Conservation (phyloP, 2,329 filamentous ascomycete genomes). For the Dactylellina cionopaga region DNA sequence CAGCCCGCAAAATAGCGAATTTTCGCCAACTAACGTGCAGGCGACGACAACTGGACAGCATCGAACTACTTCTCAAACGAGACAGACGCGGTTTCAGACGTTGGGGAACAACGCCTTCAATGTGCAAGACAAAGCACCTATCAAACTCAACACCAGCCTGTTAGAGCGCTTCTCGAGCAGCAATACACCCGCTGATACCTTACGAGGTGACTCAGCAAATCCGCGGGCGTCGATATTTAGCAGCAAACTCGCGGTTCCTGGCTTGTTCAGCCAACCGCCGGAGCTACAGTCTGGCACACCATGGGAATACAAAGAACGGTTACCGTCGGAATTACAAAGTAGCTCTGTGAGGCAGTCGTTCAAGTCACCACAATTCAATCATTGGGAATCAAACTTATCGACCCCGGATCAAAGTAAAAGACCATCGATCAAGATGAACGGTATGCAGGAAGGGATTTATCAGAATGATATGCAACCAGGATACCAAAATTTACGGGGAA, state of each 20-base stretch:
- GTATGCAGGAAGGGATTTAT: constrained; percentile 22
- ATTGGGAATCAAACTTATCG: constrained; percentile 3
- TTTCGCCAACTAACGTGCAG: not conserved
- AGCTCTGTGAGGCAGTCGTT: not conserved
- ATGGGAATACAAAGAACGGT: constrained; percentile 12
- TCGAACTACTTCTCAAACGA: constrained; percentile 1
- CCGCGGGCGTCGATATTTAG: not conserved
- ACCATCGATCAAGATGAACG: not conserved
- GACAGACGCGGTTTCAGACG: constrained; percentile 6
- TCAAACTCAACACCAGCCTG: constrained; percentile 17
- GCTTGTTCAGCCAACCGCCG: constrained; percentile 5
- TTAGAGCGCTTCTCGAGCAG: not conserved
- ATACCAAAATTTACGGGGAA: not conserved
- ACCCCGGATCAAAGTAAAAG: not conserved
- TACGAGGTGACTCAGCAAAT: not conserved
- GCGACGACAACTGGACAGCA: not conserved
- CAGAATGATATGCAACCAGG: constrained; percentile 10
- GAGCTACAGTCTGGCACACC: not conserved
- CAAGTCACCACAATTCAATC: too few relatives aligned
- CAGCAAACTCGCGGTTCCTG: constrained; percentile 9
- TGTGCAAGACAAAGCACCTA: not conserved
- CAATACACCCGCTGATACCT: not conserved
- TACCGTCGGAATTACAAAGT: not conserved
- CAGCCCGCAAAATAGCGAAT: not conserved
- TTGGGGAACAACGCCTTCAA: not conserved